These are phyloP conservation scores for Starmerella vaccinii DNA, from an alignment of 805 yeast genomes.

Conservation along the genomic window DNA sequence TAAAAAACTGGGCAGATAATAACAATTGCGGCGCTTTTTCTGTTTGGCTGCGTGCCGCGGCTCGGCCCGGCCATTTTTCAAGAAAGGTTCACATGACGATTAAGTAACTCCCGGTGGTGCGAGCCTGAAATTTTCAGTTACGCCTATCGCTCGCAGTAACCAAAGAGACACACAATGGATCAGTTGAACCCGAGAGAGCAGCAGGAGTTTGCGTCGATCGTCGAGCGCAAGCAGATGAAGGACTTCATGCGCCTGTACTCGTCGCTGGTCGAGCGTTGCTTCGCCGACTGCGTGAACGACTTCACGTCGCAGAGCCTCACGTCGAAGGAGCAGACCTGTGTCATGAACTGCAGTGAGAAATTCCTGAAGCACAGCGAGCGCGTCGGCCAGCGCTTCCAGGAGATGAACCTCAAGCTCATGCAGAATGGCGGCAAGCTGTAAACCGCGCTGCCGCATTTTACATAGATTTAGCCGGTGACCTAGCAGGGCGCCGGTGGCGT, in stretches of 20 bases:
- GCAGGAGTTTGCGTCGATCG: constrained; percentile 88
- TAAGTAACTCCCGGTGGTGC: background rate
- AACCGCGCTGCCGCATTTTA: background rate
- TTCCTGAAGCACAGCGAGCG: constrained; percentile 97
- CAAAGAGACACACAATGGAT: constrained; percentile 52
- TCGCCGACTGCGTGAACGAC: constrained; percentile 94
- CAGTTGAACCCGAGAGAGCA: constrained; percentile 91
- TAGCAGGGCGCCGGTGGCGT: no score
- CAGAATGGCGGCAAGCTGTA: constrained; percentile 22
- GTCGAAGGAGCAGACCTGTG: constrained; percentile 73
- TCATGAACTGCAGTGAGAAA: constrained; percentile 89
- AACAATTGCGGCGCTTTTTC: no score
- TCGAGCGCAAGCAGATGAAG: constrained; percentile 96
- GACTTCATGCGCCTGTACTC: constrained; percentile 97
- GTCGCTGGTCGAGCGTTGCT: constrained; percentile 90
- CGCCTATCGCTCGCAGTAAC: background rate
- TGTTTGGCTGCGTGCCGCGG: background rate
- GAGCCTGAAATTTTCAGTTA: constrained; percentile 4
- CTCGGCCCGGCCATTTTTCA: background rate
- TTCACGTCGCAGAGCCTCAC: constrained; percentile 87
- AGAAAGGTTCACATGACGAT: constrained; percentile 5
- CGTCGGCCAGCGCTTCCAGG: constrained; percentile 98
- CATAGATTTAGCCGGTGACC: background rate
- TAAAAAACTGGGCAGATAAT: no score
- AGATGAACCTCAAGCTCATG: constrained; percentile 51